Evolutionary conservation across 169 alveolate species (phyloP), one percentile per base, ranked within the genome.

Genomic region (Babesia sp.): DNA sequence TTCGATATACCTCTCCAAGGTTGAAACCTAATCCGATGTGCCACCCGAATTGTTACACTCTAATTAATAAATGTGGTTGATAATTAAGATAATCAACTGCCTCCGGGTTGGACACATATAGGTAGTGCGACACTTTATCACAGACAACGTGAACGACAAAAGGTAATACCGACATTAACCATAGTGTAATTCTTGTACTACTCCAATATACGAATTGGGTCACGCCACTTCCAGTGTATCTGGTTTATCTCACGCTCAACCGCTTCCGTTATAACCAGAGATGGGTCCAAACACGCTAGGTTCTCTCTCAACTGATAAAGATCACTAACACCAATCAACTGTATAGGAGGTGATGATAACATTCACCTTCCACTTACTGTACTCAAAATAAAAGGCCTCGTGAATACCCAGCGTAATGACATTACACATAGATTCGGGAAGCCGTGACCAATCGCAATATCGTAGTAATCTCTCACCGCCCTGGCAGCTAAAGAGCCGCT

Each of bases 181-280:
- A n/a, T n/a, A n/a, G n/a, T n/a, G n/a, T n/a, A n/a, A n/a, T n/a
- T n/a, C n/a, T n/a, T n/a, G 41, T 29, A 20, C 57, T 72, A 90
- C 45, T 91, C 94, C 44, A 89, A 75, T 28, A 90, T 90, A 45
- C 94, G 45, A 41, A 91, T 42, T 20, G 93, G 93, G 48, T 91
- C 95, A 24, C 95, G 78, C 91, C 93, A 90, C 71, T 90, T 90
- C 95, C 95, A 91, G 71, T 91, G 93, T 44, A 91, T 41, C 57
- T 80, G 91, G 72, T 91, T 91, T 53, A 91, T 86, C 56, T 85
- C 91, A 5, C 95, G 85, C 72, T 91, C 95, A 79, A 86, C 57
- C 63, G 69, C 73, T 64, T 91, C 95, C 33, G 93, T 91, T 58
- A 91, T 67, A 3, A 84, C 81, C 22, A 86, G 75, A 3, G 85